These are phyloP conservation scores for Nicotiana tabacum DNA, from an alignment of 257 asterid species.

Conservation along the genomic window DNA sequence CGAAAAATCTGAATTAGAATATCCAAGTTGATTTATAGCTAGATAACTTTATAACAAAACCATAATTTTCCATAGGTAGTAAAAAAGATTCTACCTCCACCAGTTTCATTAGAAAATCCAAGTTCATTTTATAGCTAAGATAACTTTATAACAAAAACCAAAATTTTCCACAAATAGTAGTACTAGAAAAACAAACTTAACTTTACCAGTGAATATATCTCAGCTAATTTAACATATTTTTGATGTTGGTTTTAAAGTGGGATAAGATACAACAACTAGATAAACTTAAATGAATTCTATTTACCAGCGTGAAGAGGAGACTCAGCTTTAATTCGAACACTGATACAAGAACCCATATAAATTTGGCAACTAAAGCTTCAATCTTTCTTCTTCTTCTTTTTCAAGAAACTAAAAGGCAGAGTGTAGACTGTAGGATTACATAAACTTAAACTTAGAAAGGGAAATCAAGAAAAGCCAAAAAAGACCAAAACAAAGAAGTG, in stretches of 20 bases:
- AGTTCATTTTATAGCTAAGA: neutral
- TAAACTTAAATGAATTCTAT: neutral
- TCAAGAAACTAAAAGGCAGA: neutral
- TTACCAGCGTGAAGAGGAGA: slow-evolving; percentile 68
- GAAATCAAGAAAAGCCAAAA: neutral
- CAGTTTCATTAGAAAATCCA: neutral
- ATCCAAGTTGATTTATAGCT: neutral
- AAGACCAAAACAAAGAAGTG: neutral
- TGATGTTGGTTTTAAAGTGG: no score
- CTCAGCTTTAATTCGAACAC: slow-evolving; percentile 62
- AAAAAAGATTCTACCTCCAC: no score
- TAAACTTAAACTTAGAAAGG: neutral
- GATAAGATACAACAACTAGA: no score
- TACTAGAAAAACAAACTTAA: neutral
- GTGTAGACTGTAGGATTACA: neutral
- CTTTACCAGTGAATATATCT: neutral
- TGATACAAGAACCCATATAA: slow-evolving; percentile 68
- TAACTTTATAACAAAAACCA: neutral
- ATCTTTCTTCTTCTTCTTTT: neutral
- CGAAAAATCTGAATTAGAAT: neutral
- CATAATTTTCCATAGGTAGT: no score
- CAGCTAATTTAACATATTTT: neutral
- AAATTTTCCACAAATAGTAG: neutral
- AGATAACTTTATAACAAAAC: neutral
- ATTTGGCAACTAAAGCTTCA: neutral